Evolutionary conservation across 1,139 yeast genomes (phyloP), one percentile per base, ranked within the genome.

Genomic region (Geotrichum fermentans): DNA sequence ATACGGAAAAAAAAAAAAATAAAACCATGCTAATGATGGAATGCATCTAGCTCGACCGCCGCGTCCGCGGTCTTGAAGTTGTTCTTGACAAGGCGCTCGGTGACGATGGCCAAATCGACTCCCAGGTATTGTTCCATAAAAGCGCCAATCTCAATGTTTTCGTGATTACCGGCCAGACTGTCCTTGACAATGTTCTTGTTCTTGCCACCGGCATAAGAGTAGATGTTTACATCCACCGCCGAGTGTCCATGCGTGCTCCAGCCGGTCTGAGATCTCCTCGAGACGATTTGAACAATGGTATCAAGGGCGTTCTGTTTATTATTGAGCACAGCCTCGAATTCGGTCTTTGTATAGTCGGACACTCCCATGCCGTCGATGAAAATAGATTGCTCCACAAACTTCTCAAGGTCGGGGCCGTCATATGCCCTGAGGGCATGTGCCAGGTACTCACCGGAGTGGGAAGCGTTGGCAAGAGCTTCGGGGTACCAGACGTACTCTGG

Each of bases 201-300:
- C 24, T 71, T 71, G 41, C 74, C 75, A 58, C 81, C 82, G 17
- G 88, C 74, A 59, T 79, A 76, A 0, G 81, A 92, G 63, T 86
- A 88, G 45, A 87, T 81, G 60, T 86, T 86, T 30, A 88, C 95
- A 65, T 88, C 96, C 13, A 87, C 95, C 0, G 94, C 95, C 18
- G 92, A 80, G 63, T 88, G 96, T 22, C 95, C 95, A 58, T 83
- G 89, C 0, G 96, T 86, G 7, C 92, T 73, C 95, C 95, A 88
- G 5, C 95, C 94, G 30, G 86, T 78, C 61, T 81, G 82, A 0
- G 95, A 85, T 53, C 94, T 75, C 11, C 67, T 58, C 1, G 89
- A 79, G 6, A 85, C 77, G 76, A 86, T 74, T 50, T 79, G 71
- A 59, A 82, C 76, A 50, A 82, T 58, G 35, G 70, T 68, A 50